Evolutionary conservation across 805 yeast genomes (phyloP), one percentile per base, ranked within the genome.

Genomic region (Hyphopichia homilentoma): DNA sequence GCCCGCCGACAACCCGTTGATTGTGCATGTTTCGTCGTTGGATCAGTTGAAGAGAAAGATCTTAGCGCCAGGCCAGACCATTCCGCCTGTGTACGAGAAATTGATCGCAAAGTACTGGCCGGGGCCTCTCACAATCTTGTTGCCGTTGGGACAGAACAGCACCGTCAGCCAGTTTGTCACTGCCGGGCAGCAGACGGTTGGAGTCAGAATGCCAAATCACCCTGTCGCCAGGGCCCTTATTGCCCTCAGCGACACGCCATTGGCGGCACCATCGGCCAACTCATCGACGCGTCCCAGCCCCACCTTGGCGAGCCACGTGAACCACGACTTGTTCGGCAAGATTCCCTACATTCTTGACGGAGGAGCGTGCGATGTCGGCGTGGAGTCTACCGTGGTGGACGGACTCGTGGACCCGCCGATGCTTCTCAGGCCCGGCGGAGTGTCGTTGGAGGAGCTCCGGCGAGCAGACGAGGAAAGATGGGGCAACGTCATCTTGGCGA

Each of bases 231-330:
- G 98, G 39, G 95, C 97, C 0, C 63, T 93, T 28, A 88, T 93
- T 33, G 84, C 86, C 2, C 48, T 84, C 8, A 77, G 94, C 33
- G 93, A 88, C 43, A 74, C 84, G 2, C 97, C 98, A 1, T 59
- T 93, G 22, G 98, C 98, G 1, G 98, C 98, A 0, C 98, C 98
- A 0, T 86, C 96, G 1, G 98, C 98, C 2, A 93, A 93, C 57
- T 90, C 96, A 1, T 87, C 96, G 2, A 93, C 98, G 0, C 66
- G 87, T 31, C 98, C 98, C 1, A 84, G 95, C 13, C 96, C 97
- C 1, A 93, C 98, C 0, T 50, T 70, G 21, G 97, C 98, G 1
- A 59, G 70, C 7, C 98, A 93, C 54, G 98, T 93, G 0, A 75
- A 61, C 44, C 77, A 78, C 48, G 98, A 93, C 51, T 58, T 93